Evolutionary conservation across 164 flowering plant genomes (phyloP).

Genomic region (Umbellularia californica): DNA sequence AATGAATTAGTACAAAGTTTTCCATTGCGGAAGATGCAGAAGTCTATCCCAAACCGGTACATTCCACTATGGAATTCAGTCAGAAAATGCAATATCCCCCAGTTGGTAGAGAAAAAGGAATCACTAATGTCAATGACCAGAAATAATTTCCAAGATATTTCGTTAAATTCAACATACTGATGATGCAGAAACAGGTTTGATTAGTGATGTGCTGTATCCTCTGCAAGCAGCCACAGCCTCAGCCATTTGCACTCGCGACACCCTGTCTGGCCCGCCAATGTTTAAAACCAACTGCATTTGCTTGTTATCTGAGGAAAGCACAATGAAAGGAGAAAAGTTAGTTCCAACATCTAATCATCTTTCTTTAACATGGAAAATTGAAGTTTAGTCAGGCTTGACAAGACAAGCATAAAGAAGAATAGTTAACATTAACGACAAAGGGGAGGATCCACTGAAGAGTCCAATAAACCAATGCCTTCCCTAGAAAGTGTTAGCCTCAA

Average conservation of each 20-base stretch:
- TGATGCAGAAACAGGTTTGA: slow-evolving; percentile 71
- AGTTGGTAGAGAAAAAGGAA: background rate
- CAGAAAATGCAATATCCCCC: background rate
- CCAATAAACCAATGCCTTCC: background rate
- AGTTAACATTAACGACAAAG: background rate
- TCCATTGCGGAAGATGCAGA: background rate
- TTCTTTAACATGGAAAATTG: background rate
- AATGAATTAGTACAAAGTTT: background rate
- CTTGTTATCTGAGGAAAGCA: slow-evolving; percentile 40
- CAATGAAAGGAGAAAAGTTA: background rate
- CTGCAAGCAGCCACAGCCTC: slow-evolving; percentile 66
- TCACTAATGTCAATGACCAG: background rate
- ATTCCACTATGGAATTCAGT: background rate
- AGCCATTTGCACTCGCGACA: slow-evolving; percentile 87
- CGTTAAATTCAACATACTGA: slow-evolving; percentile 40
- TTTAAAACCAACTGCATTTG: slow-evolving; percentile 60
- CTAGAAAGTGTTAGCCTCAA: background rate
- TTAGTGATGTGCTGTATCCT: slow-evolving; percentile 56
- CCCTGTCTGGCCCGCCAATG: slow-evolving; percentile 85
- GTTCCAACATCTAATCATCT: background rate
- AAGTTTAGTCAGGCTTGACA: background rate
- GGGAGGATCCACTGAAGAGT: background rate
- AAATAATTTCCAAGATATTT: background rate
- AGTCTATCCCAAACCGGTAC: background rate
- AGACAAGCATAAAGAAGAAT: background rate